Evolutionary conservation across 1,139 yeast species (phyloP), one percentile per base, ranked within the genome.

Genomic region (Pichia sp.): DNA sequence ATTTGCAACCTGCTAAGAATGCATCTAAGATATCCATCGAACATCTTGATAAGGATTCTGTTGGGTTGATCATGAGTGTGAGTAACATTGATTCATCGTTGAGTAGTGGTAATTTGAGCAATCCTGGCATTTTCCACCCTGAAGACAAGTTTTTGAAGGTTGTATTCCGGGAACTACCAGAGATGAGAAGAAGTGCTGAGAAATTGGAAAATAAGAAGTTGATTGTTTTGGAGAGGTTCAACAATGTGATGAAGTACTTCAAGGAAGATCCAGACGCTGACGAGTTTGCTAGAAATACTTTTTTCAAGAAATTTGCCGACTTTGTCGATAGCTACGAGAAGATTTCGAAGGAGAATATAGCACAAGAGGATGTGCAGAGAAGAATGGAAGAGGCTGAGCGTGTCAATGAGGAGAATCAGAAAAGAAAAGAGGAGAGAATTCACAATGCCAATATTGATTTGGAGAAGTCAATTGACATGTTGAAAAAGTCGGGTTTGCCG

Each of bases 361-460:
- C 73, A 42, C 70, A 78, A 22, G 98, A 91, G 60, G 93, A 82
- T 49, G 88, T 86, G 51, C 67, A 78, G 34, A 69, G 86, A 40
- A 65, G 84, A 18, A 83, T 84, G 53, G 94, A 85, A 55, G 74
- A 73, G 60, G 69, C 95, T 41, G 81, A 80, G 64, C 72, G 69
- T 49, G 58, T 77, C 47, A 63, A 78, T 33, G 86, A 80, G 46
- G 62, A 63, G 14, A 52, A 46, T 34, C 38, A 64, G 55, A 46
- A 63, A 57, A 41, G 53, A 13, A 48, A 44, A 45, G 54, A 49
- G 18, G 54, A 49, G 22, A 46, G 45, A 5, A 34, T 42, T 13
- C 53, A 51, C 5, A 64, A 55, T 13, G 31, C 40, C 6, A 80
- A 74, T 23, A 47, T 55, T 38, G 85, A 80, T 27, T 79, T 82